These are phyloP conservation scores for Ophiostoma piceae DNA, from an alignment of 2,329 filamentous ascomycete genomes.

Conservation along the genomic window DNA sequence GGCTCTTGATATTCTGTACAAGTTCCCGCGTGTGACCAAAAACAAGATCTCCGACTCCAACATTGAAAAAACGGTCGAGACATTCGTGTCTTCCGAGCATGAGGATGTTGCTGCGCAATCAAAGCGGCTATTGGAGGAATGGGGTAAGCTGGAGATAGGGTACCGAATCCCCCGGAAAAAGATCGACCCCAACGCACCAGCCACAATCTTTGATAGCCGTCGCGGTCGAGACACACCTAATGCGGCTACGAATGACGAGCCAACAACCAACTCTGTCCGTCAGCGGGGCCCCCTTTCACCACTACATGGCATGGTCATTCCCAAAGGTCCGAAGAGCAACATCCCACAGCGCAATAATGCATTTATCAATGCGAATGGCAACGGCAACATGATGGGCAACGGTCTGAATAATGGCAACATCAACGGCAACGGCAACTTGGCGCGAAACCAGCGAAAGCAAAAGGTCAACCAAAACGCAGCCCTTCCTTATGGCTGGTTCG, in stretches of 20 bases:
- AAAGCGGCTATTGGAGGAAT: conserved; percentile 67
- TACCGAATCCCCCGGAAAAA: conserved; percentile 93
- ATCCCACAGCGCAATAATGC: conserved; percentile 48
- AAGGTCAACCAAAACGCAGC: background rate
- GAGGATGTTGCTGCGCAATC: conserved; percentile 70
- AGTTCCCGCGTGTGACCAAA: conserved; percentile 81
- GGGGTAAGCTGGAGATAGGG: conserved; percentile 82
- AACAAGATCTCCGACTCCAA: conserved; percentile 98
- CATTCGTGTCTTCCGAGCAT: conserved; percentile 62
- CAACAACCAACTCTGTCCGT: conserved; percentile 7
- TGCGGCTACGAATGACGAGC: conserved; percentile 31
- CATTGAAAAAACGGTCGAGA: conserved; percentile 76
- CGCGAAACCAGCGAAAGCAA: conserved; percentile 30
- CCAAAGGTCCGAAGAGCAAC: conserved; percentile 57
- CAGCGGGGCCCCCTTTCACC: conserved; percentile 29
- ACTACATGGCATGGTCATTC: conserved; percentile 47
- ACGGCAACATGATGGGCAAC: conserved; percentile 28
- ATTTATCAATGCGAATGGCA: conserved; percentile 41
- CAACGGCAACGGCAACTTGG: conserved; percentile 47
- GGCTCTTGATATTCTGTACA: conserved; percentile 81
- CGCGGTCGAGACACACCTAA: conserved; percentile 51
- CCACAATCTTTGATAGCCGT: conserved; percentile 53
- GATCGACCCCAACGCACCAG: conserved; percentile 60
- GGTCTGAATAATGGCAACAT: background rate
- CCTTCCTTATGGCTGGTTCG: conserved; percentile 81